Base-by-base conservation (phyloP, 2,329 filamentous ascomycete genomes). In the Periconia sp. region DNA sequence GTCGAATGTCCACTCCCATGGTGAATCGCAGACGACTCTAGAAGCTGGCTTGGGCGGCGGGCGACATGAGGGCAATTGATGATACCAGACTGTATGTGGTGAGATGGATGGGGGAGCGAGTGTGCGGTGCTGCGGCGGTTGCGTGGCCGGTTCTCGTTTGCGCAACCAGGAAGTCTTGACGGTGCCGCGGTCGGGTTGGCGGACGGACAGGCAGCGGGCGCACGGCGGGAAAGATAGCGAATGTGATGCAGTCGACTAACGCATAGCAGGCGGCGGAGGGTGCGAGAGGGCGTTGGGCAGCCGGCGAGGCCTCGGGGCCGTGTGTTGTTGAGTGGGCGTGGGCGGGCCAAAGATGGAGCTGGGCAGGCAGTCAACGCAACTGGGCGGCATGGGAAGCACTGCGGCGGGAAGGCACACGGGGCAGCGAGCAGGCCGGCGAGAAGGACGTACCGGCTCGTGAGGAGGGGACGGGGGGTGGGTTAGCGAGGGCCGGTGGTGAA, bases 1-100 rank as follows among this genome's bases (percentile, higher is more conserved):
- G 66, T 52, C 68, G 65, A 45, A 59, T 68, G 54, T 74, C 72
- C 46, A 74, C 56, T 54, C 72, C 73, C 74, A 77, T 77, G 50
- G 57, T 66, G 57, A 59, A 57, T 55, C 54, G 48, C 28, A 45
- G 54, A 52, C 45, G 58, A 52, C 55, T 56, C 55, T 63, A 68
- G 58, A 60, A 63, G 54, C 48, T 34, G 51, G 51, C 38, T 50
- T 37, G 37, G 54, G 43, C 48, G 54, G 46, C 32, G 50, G 55
- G 54, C 52, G 58, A 66, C 63, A 68, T 69, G 61, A 54, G 57
- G 48, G 50, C 50, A 38, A 52, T 46, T 49, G 47, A 44, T 50
- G 43, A 31, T 17, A 18, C 32, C 29, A 33, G 34, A 30, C 18
- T 26, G 29, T 26, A 29, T 12, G 21, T 17, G 13, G 11, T 28